Conservation (phyloP, 1,284 basidiomycete genomes). For the Volvariella volvacea region DNA sequence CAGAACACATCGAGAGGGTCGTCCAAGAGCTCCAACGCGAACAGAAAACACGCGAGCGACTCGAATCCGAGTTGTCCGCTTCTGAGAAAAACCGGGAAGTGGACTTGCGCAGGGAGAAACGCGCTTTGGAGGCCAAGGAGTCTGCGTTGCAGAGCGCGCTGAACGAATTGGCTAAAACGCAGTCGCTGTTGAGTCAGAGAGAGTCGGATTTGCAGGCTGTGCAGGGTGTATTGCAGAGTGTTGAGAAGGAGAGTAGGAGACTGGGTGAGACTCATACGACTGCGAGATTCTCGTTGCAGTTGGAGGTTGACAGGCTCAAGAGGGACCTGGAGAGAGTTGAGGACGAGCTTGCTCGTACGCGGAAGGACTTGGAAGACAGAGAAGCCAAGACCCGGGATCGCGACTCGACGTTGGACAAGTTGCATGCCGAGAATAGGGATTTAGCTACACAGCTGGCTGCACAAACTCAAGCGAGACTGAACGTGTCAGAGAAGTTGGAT, state of each 20-base stretch:
- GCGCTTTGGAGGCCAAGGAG: conserved; percentile 61
- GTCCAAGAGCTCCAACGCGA: conserved; percentile 57
- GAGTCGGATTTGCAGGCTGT: conserved; percentile 71
- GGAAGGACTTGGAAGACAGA: conserved; percentile 66
- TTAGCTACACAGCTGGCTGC: conserved; percentile 70
- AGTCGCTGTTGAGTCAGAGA: conserved; percentile 57
- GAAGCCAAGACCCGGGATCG: conserved; percentile 62
- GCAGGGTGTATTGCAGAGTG: conserved; percentile 61
- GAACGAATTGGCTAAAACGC: conserved; percentile 52
- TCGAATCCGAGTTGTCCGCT: conserved; percentile 48
- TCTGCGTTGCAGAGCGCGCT: conserved; percentile 55
- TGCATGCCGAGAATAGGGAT: conserved; percentile 77
- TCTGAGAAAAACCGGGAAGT: conserved; percentile 54
- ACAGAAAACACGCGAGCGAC: conserved; percentile 48
- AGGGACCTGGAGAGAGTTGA: conserved; percentile 81
- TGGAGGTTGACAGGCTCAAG: conserved; percentile 86
- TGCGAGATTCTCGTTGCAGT: conserved; percentile 81
- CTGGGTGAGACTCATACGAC: conserved; percentile 77
- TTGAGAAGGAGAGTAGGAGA: conserved; percentile 66
- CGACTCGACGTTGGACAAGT: conserved; percentile 62
- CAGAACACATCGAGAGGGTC: conserved; percentile 69
- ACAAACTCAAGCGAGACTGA: conserved; percentile 79
- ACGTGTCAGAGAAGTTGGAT: conserved; percentile 86
- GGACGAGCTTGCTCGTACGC: conserved; percentile 70
- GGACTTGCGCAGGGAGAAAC: conserved; percentile 48